Evolutionary conservation across 202 grass and related monocot species (phyloP).

Genomic region (Eragrostis tef): DNA sequence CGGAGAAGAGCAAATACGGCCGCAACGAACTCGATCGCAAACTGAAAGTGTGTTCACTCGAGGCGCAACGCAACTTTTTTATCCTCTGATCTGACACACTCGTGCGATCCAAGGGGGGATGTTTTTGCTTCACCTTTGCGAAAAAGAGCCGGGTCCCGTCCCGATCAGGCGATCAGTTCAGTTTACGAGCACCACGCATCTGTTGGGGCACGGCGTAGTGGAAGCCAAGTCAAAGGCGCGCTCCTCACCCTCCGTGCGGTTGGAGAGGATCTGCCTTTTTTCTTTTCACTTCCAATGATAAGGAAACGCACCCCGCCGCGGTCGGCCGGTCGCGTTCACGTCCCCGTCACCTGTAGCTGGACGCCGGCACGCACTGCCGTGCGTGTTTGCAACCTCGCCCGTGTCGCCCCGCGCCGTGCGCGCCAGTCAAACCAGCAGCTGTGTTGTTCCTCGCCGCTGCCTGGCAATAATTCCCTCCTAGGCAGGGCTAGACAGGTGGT

Average conservation of each 20-base stretch:
- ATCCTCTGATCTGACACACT: conserved; percentile 27
- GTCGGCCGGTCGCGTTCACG: conserved; percentile 27
- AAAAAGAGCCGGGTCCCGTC: not conserved
- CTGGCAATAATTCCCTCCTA: not conserved
- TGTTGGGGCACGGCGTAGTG: conserved; percentile 24
- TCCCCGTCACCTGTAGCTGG: conserved; percentile 33
- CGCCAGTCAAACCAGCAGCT: conserved; percentile 21
- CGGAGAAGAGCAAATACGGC: not conserved
- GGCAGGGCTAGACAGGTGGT: not conserved
- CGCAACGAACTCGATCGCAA: not conserved
- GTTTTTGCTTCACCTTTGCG: conserved; percentile 8
- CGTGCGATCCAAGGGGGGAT: conserved; percentile 39
- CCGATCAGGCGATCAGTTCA: not conserved
- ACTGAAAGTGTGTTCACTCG: not conserved
- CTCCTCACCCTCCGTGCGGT: conserved; percentile 12
- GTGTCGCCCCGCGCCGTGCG: not conserved
- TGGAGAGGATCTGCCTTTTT: not conserved
- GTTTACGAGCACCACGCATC: conserved; percentile 8
- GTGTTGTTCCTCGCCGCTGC: not conserved
- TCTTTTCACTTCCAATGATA: conserved; percentile 7
- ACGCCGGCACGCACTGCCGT: conserved; percentile 27
- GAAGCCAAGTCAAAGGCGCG: conserved; percentile 44
- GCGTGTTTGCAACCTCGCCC: not conserved
- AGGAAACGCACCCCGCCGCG: conserved; percentile 12
- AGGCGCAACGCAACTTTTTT: not conserved